These are phyloP conservation scores for Cylindrotheca fusiformis DNA, from an alignment of 108 stramenopile species.

Conservation along the genomic window DNA sequence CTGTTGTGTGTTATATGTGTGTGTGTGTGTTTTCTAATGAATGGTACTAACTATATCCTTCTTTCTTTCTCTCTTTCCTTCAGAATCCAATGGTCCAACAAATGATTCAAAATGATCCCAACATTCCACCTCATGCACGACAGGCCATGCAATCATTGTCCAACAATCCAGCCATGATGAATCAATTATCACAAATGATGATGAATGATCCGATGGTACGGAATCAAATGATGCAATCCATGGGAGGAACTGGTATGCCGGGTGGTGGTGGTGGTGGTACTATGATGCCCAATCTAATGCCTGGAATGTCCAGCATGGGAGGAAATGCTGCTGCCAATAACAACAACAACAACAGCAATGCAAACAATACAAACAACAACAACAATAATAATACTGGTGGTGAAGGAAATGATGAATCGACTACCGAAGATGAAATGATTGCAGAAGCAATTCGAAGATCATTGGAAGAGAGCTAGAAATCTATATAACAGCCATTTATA, in stretches of 20 bases:
- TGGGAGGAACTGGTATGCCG: conserved; percentile 1
- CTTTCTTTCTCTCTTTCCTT: conserved; percentile 1
- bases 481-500: no score
- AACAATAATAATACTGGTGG: conserved; percentile 6
- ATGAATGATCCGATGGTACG: conserved; percentile 47
- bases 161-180: conserved; percentile 69
- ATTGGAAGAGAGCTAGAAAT: conserved; percentile 45
- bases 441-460: conserved; percentile 88
- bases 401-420: conserved; percentile 36
- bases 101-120: conserved; percentile 78
- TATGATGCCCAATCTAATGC: not conserved
- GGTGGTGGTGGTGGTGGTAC: not conserved
- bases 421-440: conserved; percentile 93
- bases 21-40: not conserved
- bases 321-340: not conserved
- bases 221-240: conserved; percentile 48
- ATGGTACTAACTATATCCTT: not conserved
- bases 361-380: conserved; percentile 5
- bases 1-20: not conserved
- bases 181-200: conserved; percentile 64
- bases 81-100: conserved; percentile 81
- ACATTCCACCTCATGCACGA: conserved; percentile 62
- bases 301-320: not conserved
- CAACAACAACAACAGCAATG: conserved; percentile 9
- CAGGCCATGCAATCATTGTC: conserved; percentile 47